Evolutionary conservation across 2,329 filamentous ascomycete genomes (phyloP).

Genomic region (Cordyceps cateniannulata): DNA sequence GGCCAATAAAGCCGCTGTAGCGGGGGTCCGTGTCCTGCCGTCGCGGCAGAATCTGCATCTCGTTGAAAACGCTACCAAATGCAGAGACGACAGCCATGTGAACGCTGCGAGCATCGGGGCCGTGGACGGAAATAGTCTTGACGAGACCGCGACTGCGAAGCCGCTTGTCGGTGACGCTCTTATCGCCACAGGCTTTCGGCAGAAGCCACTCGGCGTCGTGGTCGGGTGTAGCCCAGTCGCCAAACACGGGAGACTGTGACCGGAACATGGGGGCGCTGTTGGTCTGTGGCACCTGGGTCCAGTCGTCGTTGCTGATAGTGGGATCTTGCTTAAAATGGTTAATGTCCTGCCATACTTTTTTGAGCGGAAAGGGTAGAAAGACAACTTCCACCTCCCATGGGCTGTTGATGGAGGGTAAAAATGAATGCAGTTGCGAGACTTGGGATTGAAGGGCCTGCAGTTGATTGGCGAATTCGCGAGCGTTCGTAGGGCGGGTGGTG

Average conservation of each 20-base stretch:
- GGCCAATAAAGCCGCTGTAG: constrained; percentile 46
- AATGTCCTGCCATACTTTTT: constrained; percentile 46
- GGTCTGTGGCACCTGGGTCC: constrained; percentile 48
- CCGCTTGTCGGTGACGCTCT: constrained; percentile 59
- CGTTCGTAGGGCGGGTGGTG: constrained; percentile 33
- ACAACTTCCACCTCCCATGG: constrained; percentile 75
- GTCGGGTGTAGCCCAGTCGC: constrained; percentile 40
- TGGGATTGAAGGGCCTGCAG: constrained; percentile 45
- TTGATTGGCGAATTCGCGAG: constrained; percentile 43
- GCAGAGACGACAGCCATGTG: constrained; percentile 55
- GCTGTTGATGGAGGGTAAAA: constrained; percentile 52
- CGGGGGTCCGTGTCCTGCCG: constrained; percentile 22
- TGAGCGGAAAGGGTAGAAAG: constrained; percentile 62
- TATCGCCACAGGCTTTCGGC: constrained; percentile 60
- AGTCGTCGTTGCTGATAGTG: constrained; percentile 38
- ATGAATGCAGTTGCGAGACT: constrained; percentile 50
- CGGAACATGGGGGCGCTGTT: constrained; percentile 36
- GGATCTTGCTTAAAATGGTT: constrained; percentile 39
- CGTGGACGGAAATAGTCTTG: constrained; percentile 53
- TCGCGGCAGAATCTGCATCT: constrained; percentile 31
- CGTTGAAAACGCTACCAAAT: constrained; percentile 52
- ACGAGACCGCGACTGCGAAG: constrained; percentile 69
- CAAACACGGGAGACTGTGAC: constrained; percentile 40
- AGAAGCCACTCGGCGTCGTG: constrained; percentile 55
- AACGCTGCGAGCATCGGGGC: constrained; percentile 61